Conservation (phyloP, 371 early-diverging fungal species). For the Coemansia sp. region DNA sequence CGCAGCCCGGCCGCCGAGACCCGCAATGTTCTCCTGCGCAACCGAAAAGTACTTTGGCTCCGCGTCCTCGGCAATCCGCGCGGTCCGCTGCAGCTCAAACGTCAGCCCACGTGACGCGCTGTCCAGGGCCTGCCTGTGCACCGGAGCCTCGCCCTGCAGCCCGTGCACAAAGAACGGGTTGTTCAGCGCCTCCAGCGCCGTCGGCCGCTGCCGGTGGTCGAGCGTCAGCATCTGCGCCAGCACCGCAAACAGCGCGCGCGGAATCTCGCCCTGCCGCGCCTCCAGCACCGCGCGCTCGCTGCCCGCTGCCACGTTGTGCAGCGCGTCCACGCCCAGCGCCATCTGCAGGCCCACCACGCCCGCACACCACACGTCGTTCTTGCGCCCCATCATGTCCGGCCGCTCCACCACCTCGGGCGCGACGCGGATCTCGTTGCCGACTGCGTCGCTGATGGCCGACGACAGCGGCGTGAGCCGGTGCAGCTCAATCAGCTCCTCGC, state of each 20-base stretch:
- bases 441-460: constrained; percentile 19
- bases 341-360: constrained; percentile 73
- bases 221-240: constrained; percentile 59
- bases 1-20: background rate
- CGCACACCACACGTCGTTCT: constrained; percentile 77
- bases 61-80: background rate
- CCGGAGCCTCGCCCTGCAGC: constrained; percentile 33
- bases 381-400: constrained; percentile 62
- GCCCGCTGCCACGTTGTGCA: constrained; percentile 56
- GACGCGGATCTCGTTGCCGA: constrained; percentile 51
- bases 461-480: constrained; percentile 45
- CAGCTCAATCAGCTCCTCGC: constrained; percentile 53
- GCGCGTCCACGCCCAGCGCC: constrained; percentile 66
- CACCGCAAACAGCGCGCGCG: constrained; percentile 54
- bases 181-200: constrained; percentile 68
- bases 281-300: constrained; percentile 61
- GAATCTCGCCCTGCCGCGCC: constrained; percentile 51
- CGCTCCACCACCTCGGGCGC: constrained; percentile 62
- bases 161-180: constrained; percentile 62
- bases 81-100: constrained; percentile 32
- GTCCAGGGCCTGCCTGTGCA: constrained; percentile 44
- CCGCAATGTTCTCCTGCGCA: constrained; percentile 31
- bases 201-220: constrained; percentile 67
- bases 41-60: constrained; percentile 31
- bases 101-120: constrained; percentile 47